phyloP scores from a whole-genome alignment of 164 flowering plant genomes.

The Liriodendron chinense region DNA sequence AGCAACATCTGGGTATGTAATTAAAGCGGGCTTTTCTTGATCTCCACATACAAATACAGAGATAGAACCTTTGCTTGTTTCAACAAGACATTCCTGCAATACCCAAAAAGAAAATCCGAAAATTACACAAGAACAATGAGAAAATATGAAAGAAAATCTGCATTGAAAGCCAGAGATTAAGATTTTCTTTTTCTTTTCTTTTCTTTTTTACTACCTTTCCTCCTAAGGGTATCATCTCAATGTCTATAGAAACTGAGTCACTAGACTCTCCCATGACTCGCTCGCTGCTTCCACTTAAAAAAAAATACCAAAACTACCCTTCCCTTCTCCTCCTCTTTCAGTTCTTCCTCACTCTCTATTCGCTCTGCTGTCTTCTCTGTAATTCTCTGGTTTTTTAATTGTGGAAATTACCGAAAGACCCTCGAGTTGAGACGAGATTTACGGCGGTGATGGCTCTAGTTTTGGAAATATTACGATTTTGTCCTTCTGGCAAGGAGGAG shows the following conservation, averaged over 20 bases:
- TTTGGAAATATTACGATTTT: background rate
- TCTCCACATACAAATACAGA: conserved; percentile 68
- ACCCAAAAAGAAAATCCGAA: background rate
- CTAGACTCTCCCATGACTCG: conserved; percentile 56
- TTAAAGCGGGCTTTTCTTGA: conserved; percentile 63
- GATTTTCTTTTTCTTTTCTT: background rate
- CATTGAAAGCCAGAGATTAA: conserved; percentile 12
- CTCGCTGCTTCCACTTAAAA: conserved; percentile 3
- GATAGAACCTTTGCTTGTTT: conserved; percentile 53
- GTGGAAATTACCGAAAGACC: background rate
- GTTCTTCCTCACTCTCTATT: background rate
- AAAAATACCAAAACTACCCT: background rate
- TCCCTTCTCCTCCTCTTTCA: background rate
- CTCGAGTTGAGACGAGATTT: background rate
- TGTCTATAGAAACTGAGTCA: conserved; percentile 52
- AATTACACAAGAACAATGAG: background rate
- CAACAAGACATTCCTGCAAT: conserved; percentile 54
- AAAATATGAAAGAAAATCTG: background rate
- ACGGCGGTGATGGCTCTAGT: background rate
- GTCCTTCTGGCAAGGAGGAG: background rate
- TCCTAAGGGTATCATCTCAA: conserved; percentile 45
- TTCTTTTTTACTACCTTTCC: conserved; percentile 40
- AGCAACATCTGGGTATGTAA: conserved; percentile 74
- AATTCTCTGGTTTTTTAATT: background rate
- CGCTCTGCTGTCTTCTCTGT: background rate